These are phyloP conservation scores for Gremmenia infestans DNA, from an alignment of 2,329 filamentous ascomycete species.

Conservation along the genomic window DNA sequence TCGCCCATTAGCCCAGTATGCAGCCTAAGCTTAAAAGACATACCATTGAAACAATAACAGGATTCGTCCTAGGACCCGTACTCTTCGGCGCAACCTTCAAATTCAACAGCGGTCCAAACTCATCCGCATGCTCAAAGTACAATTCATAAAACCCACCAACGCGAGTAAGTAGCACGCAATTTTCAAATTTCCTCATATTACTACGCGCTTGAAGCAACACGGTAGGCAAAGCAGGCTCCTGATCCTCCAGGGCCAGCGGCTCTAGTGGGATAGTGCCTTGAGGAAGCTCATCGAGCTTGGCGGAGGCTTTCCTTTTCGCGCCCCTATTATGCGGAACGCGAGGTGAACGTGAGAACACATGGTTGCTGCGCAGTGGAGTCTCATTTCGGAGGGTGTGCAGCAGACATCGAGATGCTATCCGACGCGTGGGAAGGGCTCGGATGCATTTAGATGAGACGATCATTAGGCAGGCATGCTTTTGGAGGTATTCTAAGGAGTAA, in stretches of 20 bases:
- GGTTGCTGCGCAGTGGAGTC: neutral
- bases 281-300: conserved; percentile 53
- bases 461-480: conserved; percentile 9
- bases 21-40: neutral
- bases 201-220: conserved; percentile 80
- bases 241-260: conserved; percentile 34
- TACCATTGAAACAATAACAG: conserved; percentile 81
- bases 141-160: conserved; percentile 97
- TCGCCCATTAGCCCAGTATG: neutral
- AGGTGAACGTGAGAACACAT: conserved; percentile 6
- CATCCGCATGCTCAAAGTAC: conserved; percentile 92
- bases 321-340: conserved; percentile 34
- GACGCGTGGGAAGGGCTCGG: neutral
- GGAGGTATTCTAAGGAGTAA: neutral
- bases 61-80: conserved; percentile 67
- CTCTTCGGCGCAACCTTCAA: conserved; percentile 80
- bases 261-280: conserved; percentile 44
- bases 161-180: conserved; percentile 85
- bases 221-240: conserved; percentile 66
- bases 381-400: conserved; percentile 2
- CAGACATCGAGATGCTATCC: neutral
- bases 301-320: conserved; percentile 50
- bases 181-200: conserved; percentile 86
- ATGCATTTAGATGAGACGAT: conserved; percentile 3
- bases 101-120: conserved; percentile 79